Evolutionary conservation across 768 basidiomycete genomes (phyloP).

Genomic region (Bullera alba): DNA sequence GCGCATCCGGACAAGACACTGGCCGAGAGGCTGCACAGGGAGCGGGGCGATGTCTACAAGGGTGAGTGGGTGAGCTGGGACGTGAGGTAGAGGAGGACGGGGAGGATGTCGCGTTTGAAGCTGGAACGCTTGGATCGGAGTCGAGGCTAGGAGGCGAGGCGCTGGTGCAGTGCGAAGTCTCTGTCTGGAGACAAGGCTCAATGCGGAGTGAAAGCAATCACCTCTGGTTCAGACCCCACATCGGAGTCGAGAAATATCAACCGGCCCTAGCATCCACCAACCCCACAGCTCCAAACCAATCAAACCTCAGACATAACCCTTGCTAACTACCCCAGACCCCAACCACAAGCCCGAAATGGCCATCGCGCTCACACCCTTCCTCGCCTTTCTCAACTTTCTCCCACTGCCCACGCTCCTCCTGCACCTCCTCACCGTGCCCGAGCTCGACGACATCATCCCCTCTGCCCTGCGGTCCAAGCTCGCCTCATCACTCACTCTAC

Average conservation of each 20-base stretch:
- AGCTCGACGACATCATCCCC: constrained; percentile 68
- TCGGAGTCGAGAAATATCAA: no score
- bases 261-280: no score
- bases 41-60: constrained; percentile 80
- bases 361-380: constrained; percentile 85
- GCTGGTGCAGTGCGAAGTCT: no score
- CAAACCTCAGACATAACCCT: constrained; percentile 1
- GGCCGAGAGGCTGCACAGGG: constrained; percentile 61
- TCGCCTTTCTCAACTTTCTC: constrained; percentile 85
- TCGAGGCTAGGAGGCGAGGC: no score
- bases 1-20: constrained; percentile 82
- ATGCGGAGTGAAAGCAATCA: no score
- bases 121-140: no score
- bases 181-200: no score
- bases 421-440: constrained; percentile 63
- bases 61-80: no score
- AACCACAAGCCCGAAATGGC: constrained; percentile 99
- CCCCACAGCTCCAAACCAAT: constrained; percentile 11
- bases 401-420: constrained; percentile 66
- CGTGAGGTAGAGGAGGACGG: no score
- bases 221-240: no score
- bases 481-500: constrained; percentile 53
- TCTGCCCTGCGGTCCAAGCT: constrained; percentile 47
- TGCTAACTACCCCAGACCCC: constrained; percentile 52
- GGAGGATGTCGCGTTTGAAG: no score